Percentiles rank a stretch among this genome's conserved stretches.
Conservation (phyloP, 805 yeast genomes). For the Candida palmyrensis region DNA sequence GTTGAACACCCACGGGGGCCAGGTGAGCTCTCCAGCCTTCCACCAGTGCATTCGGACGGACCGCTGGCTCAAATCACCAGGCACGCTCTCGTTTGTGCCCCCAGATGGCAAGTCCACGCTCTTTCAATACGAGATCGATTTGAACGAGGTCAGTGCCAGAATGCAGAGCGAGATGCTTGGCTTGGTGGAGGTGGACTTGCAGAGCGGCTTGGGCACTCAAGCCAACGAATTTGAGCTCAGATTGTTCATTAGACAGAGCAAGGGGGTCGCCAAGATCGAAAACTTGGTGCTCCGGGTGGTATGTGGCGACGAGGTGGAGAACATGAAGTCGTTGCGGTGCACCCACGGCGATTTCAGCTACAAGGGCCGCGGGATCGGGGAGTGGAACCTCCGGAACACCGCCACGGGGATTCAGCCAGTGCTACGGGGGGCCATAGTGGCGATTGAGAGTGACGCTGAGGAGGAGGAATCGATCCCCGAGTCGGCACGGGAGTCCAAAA, state of each 20-base stretch:
- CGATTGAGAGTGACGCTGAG: slow-evolving; percentile 7
- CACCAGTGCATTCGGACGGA: slow-evolving; percentile 62
- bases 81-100: slow-evolving; percentile 65
- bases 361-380: slow-evolving; percentile 47
- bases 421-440: slow-evolving; percentile 52
- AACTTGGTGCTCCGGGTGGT: slow-evolving; percentile 19
- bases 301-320: slow-evolving; percentile 12
- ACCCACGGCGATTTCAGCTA: slow-evolving; percentile 75
- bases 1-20: slow-evolving; percentile 41
- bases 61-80: slow-evolving; percentile 44
- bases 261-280: slow-evolving; percentile 29
- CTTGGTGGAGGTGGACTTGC: slow-evolving; percentile 49
- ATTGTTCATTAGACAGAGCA: slow-evolving; percentile 35
- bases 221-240: slow-evolving; percentile 61
- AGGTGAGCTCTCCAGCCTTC: slow-evolving; percentile 55
- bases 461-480: slow-evolving; percentile 6
- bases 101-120: slow-evolving; percentile 76
- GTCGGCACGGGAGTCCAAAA: slow-evolving; percentile 1
- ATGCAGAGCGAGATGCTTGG: slow-evolving; percentile 34
- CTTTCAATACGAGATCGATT: slow-evolving; percentile 59
- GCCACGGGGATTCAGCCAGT: slow-evolving; percentile 64
- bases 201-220: slow-evolving; percentile 46
- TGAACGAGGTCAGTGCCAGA: slow-evolving; percentile 19
- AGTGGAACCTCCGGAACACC: slow-evolving; percentile 59
- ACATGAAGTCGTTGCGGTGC: slow-evolving; percentile 53